A percentile compares a stretch with the other conserved stretches of the same genome.
phyloP scores from a whole-genome alignment of 352 stramenopile genomes.

The Phytopythium montanum region DNA sequence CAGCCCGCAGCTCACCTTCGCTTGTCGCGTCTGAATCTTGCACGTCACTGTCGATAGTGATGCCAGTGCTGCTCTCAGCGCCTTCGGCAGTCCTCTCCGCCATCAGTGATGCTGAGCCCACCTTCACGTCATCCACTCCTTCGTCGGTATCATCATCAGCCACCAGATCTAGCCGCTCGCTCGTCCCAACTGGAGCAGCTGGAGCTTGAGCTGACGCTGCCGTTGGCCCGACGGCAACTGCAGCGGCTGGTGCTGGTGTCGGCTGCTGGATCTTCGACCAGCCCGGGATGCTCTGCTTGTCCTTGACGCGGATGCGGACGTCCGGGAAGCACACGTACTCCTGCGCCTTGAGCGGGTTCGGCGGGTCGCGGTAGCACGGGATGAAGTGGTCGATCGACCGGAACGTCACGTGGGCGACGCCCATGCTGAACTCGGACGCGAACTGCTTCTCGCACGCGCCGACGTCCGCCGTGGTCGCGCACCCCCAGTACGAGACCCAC shows the following conservation, averaged over 20 bases:
- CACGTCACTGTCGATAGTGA: neutral
- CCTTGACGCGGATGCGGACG: slow-evolving; percentile 73
- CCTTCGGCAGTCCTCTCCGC: neutral
- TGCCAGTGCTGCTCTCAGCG: neutral
- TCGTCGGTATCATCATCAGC: neutral
- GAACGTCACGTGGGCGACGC: slow-evolving; percentile 70
- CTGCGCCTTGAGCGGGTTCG: slow-evolving; percentile 68
- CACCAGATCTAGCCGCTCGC: neutral
- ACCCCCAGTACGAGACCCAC: slow-evolving; percentile 83
- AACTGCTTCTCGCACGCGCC: slow-evolving; percentile 75
- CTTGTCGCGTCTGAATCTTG: neutral
- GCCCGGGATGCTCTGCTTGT: slow-evolving; percentile 73
- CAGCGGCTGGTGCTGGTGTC: neutral
- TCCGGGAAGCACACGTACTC: slow-evolving; percentile 69
- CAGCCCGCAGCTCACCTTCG: neutral
- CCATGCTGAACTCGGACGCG: slow-evolving; percentile 47
- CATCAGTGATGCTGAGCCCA: neutral
- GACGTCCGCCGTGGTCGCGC: slow-evolving; percentile 52
- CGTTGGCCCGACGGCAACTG: neutral
- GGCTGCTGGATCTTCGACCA: slow-evolving; percentile 39
- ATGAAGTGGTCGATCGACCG: slow-evolving; percentile 77
- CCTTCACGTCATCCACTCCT: neutral
- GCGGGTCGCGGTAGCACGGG: slow-evolving; percentile 79
- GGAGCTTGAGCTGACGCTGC: neutral
- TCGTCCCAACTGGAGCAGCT: neutral